phyloP scores from a whole-genome alignment of 2,329 filamentous ascomycete genomes.

The Monosporascus ibericus region DNA sequence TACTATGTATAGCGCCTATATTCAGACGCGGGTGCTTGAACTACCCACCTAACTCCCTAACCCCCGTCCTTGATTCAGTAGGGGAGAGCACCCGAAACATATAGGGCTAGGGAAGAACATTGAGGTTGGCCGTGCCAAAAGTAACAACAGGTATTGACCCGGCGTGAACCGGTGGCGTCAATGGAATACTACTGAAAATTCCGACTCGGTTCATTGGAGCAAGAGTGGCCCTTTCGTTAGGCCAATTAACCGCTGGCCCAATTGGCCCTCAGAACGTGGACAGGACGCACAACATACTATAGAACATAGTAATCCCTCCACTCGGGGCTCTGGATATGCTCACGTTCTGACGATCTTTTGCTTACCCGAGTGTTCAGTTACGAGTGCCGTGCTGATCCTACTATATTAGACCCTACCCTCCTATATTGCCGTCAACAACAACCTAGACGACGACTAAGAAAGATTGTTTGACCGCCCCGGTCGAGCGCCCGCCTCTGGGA shows the following conservation, averaged over 20 bases:
- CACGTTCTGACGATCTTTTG: neutral
- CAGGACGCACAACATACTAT: neutral
- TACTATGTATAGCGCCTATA: neutral
- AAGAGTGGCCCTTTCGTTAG: neutral
- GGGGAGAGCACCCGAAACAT: neutral
- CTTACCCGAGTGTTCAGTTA: neutral
- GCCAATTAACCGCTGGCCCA: slow-evolving; percentile 1
- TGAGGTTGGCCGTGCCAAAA: neutral
- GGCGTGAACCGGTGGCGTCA: neutral
- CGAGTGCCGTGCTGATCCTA: too few species aligned
- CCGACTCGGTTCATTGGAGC: neutral
- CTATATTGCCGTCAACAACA: too few species aligned
- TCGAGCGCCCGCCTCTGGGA: too few species aligned
- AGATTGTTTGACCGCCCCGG: too few species aligned
- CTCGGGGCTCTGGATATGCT: neutral
- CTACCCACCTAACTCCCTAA: neutral
- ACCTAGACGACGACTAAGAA: too few species aligned
- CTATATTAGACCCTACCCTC: too few species aligned
- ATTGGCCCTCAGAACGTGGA: slow-evolving; percentile 1
- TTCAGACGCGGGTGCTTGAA: neutral
- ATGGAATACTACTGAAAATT: neutral
- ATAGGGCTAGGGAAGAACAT: neutral
- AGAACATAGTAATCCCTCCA: neutral
- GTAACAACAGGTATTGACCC: neutral
- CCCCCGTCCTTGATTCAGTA: neutral